Conservation (phyloP, 2,329 filamentous ascomycete genomes). For the Aureobasidium vineae region DNA sequence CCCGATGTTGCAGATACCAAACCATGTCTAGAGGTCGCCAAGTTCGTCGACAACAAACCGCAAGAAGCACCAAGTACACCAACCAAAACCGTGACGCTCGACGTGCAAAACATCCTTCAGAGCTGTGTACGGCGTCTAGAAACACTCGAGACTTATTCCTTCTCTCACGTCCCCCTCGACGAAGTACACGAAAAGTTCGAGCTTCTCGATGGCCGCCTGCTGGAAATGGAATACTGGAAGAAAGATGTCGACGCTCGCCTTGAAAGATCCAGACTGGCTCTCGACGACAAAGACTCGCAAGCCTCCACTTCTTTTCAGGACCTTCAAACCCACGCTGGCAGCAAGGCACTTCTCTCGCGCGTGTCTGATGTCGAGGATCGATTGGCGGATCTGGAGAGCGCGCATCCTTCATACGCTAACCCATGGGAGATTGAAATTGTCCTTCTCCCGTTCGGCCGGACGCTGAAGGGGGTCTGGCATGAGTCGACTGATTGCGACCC, state of each 20-base stretch:
- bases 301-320: slow-evolving; percentile 44
- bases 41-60: not conserved
- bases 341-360: slow-evolving; percentile 37
- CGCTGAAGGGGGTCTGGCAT: slow-evolving; percentile 56
- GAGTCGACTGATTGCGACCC: slow-evolving; percentile 42
- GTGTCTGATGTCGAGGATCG: slow-evolving; percentile 51
- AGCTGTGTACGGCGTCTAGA: slow-evolving; percentile 60
- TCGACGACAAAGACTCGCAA: slow-evolving; percentile 42
- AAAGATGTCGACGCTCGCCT: slow-evolving; percentile 32
- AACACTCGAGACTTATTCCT: slow-evolving; percentile 66
- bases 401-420: slow-evolving; percentile 58
- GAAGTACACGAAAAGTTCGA: slow-evolving; percentile 69
- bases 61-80: slow-evolving; percentile 15
- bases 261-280: slow-evolving; percentile 27
- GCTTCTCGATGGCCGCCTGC: slow-evolving; percentile 62
- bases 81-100: slow-evolving; percentile 22
- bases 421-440: slow-evolving; percentile 77
- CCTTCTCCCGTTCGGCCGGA: slow-evolving; percentile 65
- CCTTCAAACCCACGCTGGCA: slow-evolving; percentile 38
- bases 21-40: not conserved
- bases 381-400: slow-evolving; percentile 56
- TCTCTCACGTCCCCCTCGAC: slow-evolving; percentile 64
- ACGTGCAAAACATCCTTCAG: slow-evolving; percentile 51
- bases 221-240: slow-evolving; percentile 62
- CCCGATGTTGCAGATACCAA: not conserved